Evolutionary conservation across 306 rosid genomes (phyloP), one percentile per base, ranked within the genome.

Genomic region (Crotalaria pallida): DNA sequence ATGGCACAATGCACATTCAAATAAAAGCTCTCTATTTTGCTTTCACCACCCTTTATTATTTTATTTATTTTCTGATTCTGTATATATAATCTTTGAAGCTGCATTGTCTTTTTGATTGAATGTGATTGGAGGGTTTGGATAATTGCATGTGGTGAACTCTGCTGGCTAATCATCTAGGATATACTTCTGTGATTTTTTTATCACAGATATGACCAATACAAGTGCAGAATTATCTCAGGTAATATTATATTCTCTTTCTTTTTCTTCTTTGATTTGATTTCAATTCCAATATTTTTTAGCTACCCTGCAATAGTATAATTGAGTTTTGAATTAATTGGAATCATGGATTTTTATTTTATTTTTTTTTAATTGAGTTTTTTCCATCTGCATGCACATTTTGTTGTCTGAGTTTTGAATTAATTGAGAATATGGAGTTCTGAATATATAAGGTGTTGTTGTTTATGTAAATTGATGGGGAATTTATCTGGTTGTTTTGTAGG

Each of bases 141-240:
- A 59, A 71, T 81, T 68, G 70, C 69, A 56, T 71, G 75, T 69
- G 74, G 31, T 80, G 79, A 64, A 69, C 60, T 79, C 68, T 73
- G 52, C 60, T 75, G 65, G 87, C 21, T 58, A 36, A 50, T 58
- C 45, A 38, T 51, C 51, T 58, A 31, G 69, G 82, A 71, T 76
- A 76, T 73, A 79, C 58, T 87, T 85, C 80, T 75, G 72, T 83
- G 86, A 83, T 80, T 87, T 75, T 72, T 82, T 78, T 79, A 79
- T 85, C 85, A 78, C 84, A 79, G 84, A 78, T 69, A 95, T 95
- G 99, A 71, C 81, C 68, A 86, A 78, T 78, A 85, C 85, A 67
- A 88, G 15, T 74, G 77, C 86, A 0, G 96, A 91, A 6, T 69
- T 77, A 44, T 73, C 82, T 77, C 92, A 83, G 96, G 99, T 87